A percentile compares a stretch with the other conserved stretches of the same genome.
Evolutionary conservation across 805 yeast species (phyloP).

Genomic region (Starmera caribaea): DNA sequence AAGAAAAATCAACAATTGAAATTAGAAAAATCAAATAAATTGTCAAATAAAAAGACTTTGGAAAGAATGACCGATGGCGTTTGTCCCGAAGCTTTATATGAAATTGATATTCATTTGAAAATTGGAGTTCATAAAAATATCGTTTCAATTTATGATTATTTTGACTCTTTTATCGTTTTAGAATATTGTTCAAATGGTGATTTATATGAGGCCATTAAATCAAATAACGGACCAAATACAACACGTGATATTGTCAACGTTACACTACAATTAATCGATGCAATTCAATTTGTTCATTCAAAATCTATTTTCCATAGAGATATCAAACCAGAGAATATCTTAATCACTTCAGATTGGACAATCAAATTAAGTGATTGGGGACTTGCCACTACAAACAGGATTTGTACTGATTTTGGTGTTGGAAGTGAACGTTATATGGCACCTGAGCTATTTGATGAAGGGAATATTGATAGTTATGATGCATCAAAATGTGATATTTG

Average conservation of each 20-base stretch:
- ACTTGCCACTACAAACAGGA: conserved; percentile 40
- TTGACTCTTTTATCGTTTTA: conserved; percentile 62
- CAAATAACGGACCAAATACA: conserved; percentile 45
- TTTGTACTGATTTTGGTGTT: conserved; percentile 68
- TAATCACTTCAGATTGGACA: conserved; percentile 43
- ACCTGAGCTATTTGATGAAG: conserved; percentile 72
- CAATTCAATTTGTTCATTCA: conserved; percentile 66
- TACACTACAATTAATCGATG: conserved; percentile 54
- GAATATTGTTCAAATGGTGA: conserved; percentile 88
- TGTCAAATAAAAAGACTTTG: conserved; percentile 23
- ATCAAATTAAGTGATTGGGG: conserved; percentile 74
- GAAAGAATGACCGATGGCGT: conserved; percentile 28
- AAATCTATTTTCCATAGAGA: conserved; percentile 73
- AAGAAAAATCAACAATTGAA: conserved; percentile 17
- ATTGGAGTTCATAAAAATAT: conserved; percentile 51
- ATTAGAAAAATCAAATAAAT: conserved; percentile 21
- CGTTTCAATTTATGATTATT: conserved; percentile 49
- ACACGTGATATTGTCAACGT: conserved; percentile 41
- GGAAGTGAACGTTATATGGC: conserved; percentile 94
- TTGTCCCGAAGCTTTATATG: conserved; percentile 55
- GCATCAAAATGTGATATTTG: conserved; percentile 81
- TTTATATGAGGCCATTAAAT: conserved; percentile 67
- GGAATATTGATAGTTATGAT: conserved; percentile 49
- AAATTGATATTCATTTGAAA: conserved; percentile 53
- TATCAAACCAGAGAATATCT: conserved; percentile 70